phyloP scores from a whole-genome alignment of 2,329 filamentous ascomycete species.

The Trichoderma breve region DNA sequence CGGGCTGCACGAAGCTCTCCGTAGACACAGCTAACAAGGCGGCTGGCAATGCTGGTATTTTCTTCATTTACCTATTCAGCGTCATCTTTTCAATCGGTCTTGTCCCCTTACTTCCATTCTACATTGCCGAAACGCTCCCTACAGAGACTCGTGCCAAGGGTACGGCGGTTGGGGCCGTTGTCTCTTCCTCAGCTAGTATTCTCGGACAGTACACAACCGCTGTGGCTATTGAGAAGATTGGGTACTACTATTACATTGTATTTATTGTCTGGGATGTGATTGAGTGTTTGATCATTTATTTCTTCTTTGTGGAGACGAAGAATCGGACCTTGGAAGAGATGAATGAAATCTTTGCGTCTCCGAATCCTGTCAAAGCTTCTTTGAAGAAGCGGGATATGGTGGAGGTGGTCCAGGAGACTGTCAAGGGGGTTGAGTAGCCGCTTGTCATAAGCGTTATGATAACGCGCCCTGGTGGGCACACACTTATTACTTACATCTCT shows the following conservation, averaged over 20 bases:
- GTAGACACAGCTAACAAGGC: slow-evolving; percentile 46
- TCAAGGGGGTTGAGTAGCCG: background rate
- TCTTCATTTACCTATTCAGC: slow-evolving; percentile 58
- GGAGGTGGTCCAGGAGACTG: background rate
- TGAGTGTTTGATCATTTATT: slow-evolving; percentile 34
- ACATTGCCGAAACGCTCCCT: slow-evolving; percentile 24
- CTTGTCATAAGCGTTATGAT: background rate
- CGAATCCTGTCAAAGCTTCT: slow-evolving; percentile 20
- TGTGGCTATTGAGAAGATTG: slow-evolving; percentile 26
- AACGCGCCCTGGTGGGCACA: background rate
- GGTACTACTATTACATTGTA: slow-evolving; percentile 40
- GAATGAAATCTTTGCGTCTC: slow-evolving; percentile 28
- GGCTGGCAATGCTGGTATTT: slow-evolving; percentile 58
- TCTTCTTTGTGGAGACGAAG: slow-evolving; percentile 35
- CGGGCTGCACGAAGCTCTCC: slow-evolving; percentile 41
- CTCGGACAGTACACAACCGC: slow-evolving; percentile 16
- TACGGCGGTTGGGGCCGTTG: slow-evolving; percentile 8
- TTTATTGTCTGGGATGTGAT: slow-evolving; percentile 33
- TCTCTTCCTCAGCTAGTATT: slow-evolving; percentile 17
- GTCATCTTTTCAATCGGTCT: slow-evolving; percentile 33
- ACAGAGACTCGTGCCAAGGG: slow-evolving; percentile 26
- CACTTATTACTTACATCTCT: background rate
- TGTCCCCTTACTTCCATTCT: slow-evolving; percentile 22
- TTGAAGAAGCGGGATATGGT: background rate
- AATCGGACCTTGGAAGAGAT: slow-evolving; percentile 31